These are phyloP conservation scores for Penicillium cinerascens DNA, from an alignment of 495 filamentous ascomycete genomes.

Conservation along the genomic window DNA sequence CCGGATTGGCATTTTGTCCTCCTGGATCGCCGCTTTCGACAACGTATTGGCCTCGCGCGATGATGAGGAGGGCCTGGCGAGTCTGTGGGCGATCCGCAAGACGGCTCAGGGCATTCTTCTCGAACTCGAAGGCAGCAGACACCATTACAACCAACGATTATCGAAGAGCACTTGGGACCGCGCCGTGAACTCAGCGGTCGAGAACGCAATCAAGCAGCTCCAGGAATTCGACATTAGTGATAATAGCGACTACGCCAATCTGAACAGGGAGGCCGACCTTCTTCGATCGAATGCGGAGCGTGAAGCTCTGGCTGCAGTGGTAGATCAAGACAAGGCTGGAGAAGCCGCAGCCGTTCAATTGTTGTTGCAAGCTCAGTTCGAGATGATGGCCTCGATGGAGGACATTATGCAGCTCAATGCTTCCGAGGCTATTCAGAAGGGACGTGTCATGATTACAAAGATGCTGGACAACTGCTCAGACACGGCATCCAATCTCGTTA, in stretches of 20 bases:
- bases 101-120: constrained; percentile 81
- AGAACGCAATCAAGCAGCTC: constrained; percentile 77
- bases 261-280: constrained; percentile 79
- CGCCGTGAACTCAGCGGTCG: constrained; percentile 78
- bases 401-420: constrained; percentile 78
- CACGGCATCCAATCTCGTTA: constrained; percentile 76
- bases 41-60: constrained; percentile 68
- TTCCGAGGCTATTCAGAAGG: constrained; percentile 72
- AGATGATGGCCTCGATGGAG: constrained; percentile 76
- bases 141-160: constrained; percentile 82
- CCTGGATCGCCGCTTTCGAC: constrained; percentile 94
- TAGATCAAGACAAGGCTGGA: constrained; percentile 79
- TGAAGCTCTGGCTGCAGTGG: constrained; percentile 70
- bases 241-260: constrained; percentile 62
- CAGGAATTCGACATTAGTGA: constrained; percentile 70
- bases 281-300: constrained; percentile 79
- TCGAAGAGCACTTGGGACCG: constrained; percentile 81
- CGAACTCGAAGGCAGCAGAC: constrained; percentile 83
- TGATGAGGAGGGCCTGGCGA: constrained; percentile 60
- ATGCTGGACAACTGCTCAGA: constrained; percentile 72
- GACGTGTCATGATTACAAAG: constrained; percentile 72
- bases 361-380: constrained; percentile 85
- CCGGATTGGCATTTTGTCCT: constrained; percentile 75
- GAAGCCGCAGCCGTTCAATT: constrained; percentile 75
- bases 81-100: constrained; percentile 73